phyloP scores from a whole-genome alignment of 164 flowering plant species.

The Magnolia officinalis region DNA sequence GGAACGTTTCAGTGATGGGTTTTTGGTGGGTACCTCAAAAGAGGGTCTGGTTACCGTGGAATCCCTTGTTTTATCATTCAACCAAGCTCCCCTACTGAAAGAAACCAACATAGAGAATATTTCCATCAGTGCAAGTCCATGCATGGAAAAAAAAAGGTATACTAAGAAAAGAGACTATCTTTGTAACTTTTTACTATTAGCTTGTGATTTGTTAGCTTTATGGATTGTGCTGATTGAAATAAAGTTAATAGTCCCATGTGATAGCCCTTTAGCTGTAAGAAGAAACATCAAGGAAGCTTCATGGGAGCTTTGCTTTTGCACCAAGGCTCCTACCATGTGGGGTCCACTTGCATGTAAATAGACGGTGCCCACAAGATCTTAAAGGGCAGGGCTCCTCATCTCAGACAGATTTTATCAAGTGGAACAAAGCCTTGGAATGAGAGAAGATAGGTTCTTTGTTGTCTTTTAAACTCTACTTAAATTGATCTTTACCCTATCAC shows the following conservation, averaged over 20 bases:
- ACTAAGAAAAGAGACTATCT: constrained; percentile 40
- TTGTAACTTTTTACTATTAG: constrained; percentile 31
- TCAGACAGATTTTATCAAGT: constrained; percentile 13
- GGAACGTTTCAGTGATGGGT: constrained; percentile 7
- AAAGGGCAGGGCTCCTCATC: constrained; percentile 33
- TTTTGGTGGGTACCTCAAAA: constrained; percentile 57
- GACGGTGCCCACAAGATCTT: constrained; percentile 55
- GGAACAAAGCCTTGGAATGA: constrained; percentile 4
- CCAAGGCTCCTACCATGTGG: constrained; percentile 27
- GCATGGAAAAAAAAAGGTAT: constrained; percentile 37
- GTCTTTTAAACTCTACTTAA: constrained; percentile 1
- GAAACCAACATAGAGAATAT: constrained; percentile 45
- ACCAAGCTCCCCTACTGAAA: constrained; percentile 86
- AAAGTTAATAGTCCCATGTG: constrained; percentile 54
- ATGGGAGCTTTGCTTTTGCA: constrained; percentile 34
- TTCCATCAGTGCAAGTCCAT: constrained; percentile 62
- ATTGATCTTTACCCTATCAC: constrained; percentile 29
- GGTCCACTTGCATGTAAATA: constrained; percentile 20
- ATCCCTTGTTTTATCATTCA: constrained; percentile 67
- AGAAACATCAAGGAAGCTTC: constrained; percentile 39
- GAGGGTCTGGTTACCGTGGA: constrained; percentile 42
- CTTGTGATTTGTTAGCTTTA: constrained; percentile 24
- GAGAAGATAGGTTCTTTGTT: constrained; percentile 1
- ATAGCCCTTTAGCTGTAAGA: constrained; percentile 33
- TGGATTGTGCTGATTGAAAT: constrained; percentile 30